Percentiles rank a stretch among this genome's conserved stretches.
These are phyloP conservation scores for Triticum dicoccoides DNA, from an alignment of 176 grass and related monocot species.

Conservation along the genomic window DNA sequence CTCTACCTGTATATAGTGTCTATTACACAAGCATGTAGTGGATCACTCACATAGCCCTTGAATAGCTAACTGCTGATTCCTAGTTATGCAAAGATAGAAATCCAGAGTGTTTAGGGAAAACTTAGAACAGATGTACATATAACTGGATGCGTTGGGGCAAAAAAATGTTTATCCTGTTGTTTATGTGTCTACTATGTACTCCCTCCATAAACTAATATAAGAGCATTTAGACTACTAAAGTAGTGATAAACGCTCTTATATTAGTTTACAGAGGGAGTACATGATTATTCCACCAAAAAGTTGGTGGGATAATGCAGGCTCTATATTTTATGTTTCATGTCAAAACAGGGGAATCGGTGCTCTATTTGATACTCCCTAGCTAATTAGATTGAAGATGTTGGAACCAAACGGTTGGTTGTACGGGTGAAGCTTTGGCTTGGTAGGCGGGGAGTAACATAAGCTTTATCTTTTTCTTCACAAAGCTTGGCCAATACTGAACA, in stretches of 20 bases:
- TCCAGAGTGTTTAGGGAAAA: background rate
- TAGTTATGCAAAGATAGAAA: background rate
- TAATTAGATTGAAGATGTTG: constrained; percentile 35
- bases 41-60: background rate
- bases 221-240: no score
- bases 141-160: background rate
- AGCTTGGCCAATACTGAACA: background rate
- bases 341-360: constrained; percentile 4
- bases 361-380: constrained; percentile 4
- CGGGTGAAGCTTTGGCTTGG: constrained; percentile 23
- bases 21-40: background rate
- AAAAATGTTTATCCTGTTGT: constrained; percentile 20
- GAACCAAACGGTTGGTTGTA: constrained; percentile 27
- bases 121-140: background rate
- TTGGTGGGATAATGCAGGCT: constrained; percentile 16
- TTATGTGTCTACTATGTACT: constrained; percentile 15
- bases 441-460: background rate
- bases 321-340: constrained; percentile 23
- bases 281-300: constrained; percentile 35
- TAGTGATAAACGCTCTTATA: no score
- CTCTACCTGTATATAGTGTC: background rate
- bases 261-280: no score
- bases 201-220: no score
- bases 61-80: background rate
- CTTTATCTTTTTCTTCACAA: constrained; percentile 14